Evolutionary conservation across 495 filamentous ascomycete species (phyloP).

Genomic region (Cladorrhinum samala): DNA sequence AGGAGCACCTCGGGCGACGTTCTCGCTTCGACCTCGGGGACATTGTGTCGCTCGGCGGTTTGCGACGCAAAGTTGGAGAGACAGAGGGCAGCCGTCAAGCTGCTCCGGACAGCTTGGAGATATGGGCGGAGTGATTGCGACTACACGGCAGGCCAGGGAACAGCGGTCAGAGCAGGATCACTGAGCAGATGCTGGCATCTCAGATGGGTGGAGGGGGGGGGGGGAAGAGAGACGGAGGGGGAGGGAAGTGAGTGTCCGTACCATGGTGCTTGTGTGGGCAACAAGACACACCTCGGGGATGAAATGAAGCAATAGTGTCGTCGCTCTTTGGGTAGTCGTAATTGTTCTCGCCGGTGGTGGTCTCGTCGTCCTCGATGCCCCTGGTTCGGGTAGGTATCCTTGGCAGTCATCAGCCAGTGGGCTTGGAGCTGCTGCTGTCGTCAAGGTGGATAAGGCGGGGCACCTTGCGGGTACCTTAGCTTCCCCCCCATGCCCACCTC

Average conservation of each 20-base stretch:
- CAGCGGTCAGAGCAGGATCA: background rate
- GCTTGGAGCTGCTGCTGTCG: background rate
- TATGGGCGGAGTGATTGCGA: constrained; percentile 98
- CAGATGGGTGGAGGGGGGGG: too few species aligned
- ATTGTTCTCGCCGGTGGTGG: constrained; percentile 1
- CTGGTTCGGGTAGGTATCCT: constrained; percentile 1
- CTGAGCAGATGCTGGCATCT: too few species aligned
- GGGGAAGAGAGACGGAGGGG: too few species aligned
- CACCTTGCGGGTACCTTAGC: background rate
- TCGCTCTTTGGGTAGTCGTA: background rate
- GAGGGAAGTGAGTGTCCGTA: too few species aligned
- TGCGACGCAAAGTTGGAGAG: constrained; percentile 98
- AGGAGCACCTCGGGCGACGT: constrained; percentile 92
- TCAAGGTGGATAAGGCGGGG: constrained; percentile 4
- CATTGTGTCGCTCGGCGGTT: constrained; percentile 91
- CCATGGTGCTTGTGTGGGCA: constrained; percentile 15
- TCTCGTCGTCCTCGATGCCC: too few species aligned
- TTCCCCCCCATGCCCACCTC: too few species aligned
- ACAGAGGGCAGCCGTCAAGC: constrained; percentile 86
- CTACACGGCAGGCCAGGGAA: constrained; percentile 35
- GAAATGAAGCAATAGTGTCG: too few species aligned
- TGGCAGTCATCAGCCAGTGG: background rate
- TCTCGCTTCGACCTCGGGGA: constrained; percentile 90
- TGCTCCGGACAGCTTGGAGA: constrained; percentile 91
- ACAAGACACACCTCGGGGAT: too few species aligned